A percentile compares a stretch with the other conserved stretches of the same genome.
These are phyloP conservation scores for Suhomyces yuchorum DNA, from an alignment of 1,139 yeast species.

Conservation along the genomic window DNA sequence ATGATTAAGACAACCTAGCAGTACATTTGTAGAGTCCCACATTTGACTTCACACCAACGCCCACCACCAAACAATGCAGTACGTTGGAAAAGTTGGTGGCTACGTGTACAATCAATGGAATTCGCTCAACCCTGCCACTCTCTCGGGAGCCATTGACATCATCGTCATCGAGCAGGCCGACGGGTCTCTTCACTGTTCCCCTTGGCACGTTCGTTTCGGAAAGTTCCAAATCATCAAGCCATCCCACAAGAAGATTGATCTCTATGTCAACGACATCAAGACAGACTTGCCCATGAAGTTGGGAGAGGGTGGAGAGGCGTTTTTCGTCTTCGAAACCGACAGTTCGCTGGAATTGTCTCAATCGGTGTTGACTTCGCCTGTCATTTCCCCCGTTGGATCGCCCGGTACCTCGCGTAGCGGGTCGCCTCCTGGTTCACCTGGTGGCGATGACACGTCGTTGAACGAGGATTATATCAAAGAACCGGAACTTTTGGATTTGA, in stretches of 20 bases:
- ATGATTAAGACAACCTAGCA: neutral
- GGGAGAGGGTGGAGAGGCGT: constrained; percentile 98
- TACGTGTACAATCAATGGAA: constrained; percentile 97
- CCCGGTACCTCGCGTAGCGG: constrained; percentile 56
- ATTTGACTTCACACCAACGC: neutral
- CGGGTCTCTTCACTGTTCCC: constrained; percentile 83
- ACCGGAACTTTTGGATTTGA: constrained; percentile 40
- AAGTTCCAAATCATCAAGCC: constrained; percentile 91
- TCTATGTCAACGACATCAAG: constrained; percentile 78
- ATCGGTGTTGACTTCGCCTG: constrained; percentile 88
- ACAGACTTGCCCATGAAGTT: constrained; percentile 92
- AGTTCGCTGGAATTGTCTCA: constrained; percentile 61
- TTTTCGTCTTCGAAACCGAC: constrained; percentile 89
- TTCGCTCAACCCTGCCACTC: constrained; percentile 92
- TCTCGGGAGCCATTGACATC: constrained; percentile 96
- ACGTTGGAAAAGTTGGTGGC: constrained; percentile 93
- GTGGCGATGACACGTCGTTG: constrained; percentile 4
- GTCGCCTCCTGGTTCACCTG: constrained; percentile 26
- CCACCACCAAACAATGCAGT: constrained; percentile 61
- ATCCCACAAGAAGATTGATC: constrained; percentile 92
- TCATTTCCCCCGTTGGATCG: constrained; percentile 76
- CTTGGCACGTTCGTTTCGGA: constrained; percentile 96
- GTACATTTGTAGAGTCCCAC: neutral
- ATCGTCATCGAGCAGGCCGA: constrained; percentile 93
- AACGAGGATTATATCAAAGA: constrained; percentile 10